Evolutionary conservation across 2,329 filamentous ascomycete species (phyloP), one percentile per base, ranked within the genome.

Genomic region (Rutstroemia sp.): DNA sequence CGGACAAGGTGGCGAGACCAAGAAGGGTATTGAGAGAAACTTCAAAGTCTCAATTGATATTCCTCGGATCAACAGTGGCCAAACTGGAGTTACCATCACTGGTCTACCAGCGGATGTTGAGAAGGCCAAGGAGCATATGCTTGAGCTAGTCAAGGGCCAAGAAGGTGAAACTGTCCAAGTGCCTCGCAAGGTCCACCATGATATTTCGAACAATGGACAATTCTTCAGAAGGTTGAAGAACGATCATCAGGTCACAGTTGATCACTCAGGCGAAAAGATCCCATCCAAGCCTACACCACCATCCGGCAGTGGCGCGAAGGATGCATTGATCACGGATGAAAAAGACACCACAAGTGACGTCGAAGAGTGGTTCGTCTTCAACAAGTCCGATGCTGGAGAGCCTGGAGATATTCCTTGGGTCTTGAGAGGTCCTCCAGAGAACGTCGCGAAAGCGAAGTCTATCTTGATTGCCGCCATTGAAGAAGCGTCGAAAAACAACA

Each of bases 261-360:
- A 97, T 71, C 94, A 97, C 70, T 88, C 84, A 55, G 91, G 92
- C 46, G 84, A 94, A 59, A 76, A 86, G 56, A 76, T 88, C 4
- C 94, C 94, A 5, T 71, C 84, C 41, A 91, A 86, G 74, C 81
- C 87, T 9, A 71, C 74, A 27, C 73, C 81, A 71, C 74, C 68
- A 60, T 79, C 82, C 21, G 76, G 77, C 41, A 86, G 82, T 61
- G 82, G 81, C 46, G 79, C 77, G 49, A 73, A 82, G 41, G 80
- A 95, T 56, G 94, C 94, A n/a, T 74, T 99, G 64, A 97, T 97
- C 72, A 97, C 92, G 0, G 94, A 97, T 68, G 89, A 94, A 52
- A 80, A 81, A 1, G 81, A 84, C 14, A 74, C 79, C 12, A 72
- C 79, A 21, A 77, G 82, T 6, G 84, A 88, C 61, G 81, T 78